Percentiles rank a stretch among this genome's conserved stretches.
Evolutionary conservation across 192 early-diverging fungal species (phyloP).

Genomic region (Thamnidium elegans): DNA sequence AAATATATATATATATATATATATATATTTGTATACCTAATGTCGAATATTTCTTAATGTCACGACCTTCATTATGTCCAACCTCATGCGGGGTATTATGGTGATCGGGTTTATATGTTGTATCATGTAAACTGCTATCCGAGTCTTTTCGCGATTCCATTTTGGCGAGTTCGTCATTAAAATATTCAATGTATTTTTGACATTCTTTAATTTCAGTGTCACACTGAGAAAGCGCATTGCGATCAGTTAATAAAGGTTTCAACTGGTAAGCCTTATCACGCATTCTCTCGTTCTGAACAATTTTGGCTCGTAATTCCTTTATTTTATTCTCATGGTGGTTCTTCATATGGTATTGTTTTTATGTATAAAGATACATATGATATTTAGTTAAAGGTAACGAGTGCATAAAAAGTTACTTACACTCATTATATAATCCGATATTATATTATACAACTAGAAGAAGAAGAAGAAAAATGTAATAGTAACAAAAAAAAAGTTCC

Average conservation of each 20-base stretch:
- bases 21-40: slow-evolving; percentile 27
- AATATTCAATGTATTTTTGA: slow-evolving; percentile 66
- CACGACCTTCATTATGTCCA: background rate
- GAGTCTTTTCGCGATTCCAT: slow-evolving; percentile 31
- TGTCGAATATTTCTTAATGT: slow-evolving; percentile 27
- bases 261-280: slow-evolving; percentile 50
- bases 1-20: too few relatives aligned
- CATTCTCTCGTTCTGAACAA: slow-evolving; percentile 37
- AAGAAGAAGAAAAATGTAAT: too few relatives aligned
- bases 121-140: background rate
- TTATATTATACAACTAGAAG: too few relatives aligned
- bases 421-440: too few relatives aligned
- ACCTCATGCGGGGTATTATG: slow-evolving; percentile 10
- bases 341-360: too few relatives aligned
- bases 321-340: slow-evolving; percentile 23
- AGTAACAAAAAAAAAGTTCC: too few relatives aligned
- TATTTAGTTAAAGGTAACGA: background rate
- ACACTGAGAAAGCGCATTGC: slow-evolving; percentile 69
- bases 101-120: background rate
- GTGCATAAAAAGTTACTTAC: background rate
- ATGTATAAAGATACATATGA: too few relatives aligned
- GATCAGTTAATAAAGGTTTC: slow-evolving; percentile 55
- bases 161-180: slow-evolving; percentile 63
- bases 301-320: slow-evolving; percentile 41
- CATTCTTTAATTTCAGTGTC: slow-evolving; percentile 65